phyloP scores from a whole-genome alignment of 1,139 yeast genomes.

The Geotrichum fermentans region DNA sequence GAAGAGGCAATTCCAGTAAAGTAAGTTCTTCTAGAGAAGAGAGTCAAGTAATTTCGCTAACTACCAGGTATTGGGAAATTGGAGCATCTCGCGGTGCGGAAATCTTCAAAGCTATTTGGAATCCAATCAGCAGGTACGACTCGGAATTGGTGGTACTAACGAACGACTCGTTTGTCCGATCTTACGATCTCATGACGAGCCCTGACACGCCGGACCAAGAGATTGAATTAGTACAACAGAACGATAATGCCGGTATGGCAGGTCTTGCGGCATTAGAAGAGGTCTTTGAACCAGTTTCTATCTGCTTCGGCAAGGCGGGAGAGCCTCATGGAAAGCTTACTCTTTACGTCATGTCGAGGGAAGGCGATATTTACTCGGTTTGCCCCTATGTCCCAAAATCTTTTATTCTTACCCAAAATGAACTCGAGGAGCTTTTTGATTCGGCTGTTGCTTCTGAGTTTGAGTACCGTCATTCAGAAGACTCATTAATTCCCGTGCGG shows the following conservation, averaged over 20 bases:
- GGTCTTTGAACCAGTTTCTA: constrained; percentile 36
- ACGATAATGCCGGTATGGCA: constrained; percentile 9
- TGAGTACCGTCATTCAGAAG: constrained; percentile 23
- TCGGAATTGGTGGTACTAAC: constrained; percentile 42
- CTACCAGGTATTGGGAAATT: constrained; percentile 28
- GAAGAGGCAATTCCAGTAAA: constrained; percentile 17
- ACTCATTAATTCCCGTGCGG: constrained; percentile 13
- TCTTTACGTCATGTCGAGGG: constrained; percentile 46
- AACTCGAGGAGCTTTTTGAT: constrained; percentile 42
- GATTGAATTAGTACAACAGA: constrained; percentile 5
- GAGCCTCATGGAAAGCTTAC: constrained; percentile 43
- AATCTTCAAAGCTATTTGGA: constrained; percentile 41
- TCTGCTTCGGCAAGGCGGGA: constrained; percentile 46
- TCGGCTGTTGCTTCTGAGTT: constrained; percentile 38
- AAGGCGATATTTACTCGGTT: constrained; percentile 51
- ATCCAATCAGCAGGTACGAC: constrained; percentile 42
- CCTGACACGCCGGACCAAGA: constrained; percentile 29
- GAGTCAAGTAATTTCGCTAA: constrained; percentile 17
- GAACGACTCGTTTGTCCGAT: constrained; percentile 37
- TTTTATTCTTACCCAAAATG: constrained; percentile 37
- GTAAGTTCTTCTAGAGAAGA: not conserved
- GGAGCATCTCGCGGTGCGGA: constrained; percentile 16
- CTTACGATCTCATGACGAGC: constrained; percentile 37
- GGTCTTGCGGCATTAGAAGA: constrained; percentile 21
- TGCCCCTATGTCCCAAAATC: constrained; percentile 52